Evolutionary conservation across 306 rosid genomes (phyloP).

Genomic region (Echinosophora koreensis): DNA sequence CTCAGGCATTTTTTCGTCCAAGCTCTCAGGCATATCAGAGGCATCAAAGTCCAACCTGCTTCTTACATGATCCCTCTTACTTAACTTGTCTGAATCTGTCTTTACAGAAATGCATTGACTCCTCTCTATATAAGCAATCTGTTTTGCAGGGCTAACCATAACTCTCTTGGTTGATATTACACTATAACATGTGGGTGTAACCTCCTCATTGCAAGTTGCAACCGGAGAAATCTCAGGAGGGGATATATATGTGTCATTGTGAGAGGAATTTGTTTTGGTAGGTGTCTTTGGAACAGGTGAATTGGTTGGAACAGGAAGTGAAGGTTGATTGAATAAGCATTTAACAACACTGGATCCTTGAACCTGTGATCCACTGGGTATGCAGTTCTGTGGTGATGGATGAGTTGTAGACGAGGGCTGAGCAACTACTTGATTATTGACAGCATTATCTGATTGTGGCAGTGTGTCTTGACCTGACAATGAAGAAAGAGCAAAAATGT

Average conservation of each 20-base stretch:
- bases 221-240: slow-evolving; percentile 60
- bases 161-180: slow-evolving; percentile 86
- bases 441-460: slow-evolving; percentile 47
- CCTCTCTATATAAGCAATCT: slow-evolving; percentile 71
- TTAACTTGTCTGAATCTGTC: slow-evolving; percentile 50
- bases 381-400: slow-evolving; percentile 48
- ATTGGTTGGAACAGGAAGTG: slow-evolving; percentile 50
- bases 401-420: slow-evolving; percentile 50
- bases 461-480: slow-evolving; percentile 52
- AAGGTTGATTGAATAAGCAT: slow-evolving; percentile 75
- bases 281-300: slow-evolving; percentile 72
- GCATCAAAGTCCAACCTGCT: slow-evolving; percentile 79
- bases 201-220: slow-evolving; percentile 56
- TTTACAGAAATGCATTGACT: slow-evolving; percentile 69
- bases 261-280: slow-evolving; percentile 59
- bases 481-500: background rate
- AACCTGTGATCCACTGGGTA: slow-evolving; percentile 48
- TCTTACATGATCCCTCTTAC: slow-evolving; percentile 74
- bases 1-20: slow-evolving; percentile 51
- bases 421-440: slow-evolving; percentile 48
- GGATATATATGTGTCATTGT: slow-evolving; percentile 59
- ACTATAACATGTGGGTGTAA: slow-evolving; percentile 63
- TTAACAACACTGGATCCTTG: slow-evolving; percentile 74
- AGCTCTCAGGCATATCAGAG: slow-evolving; percentile 51
- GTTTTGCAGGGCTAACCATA: slow-evolving; percentile 72